These are phyloP conservation scores for Trypanosoma lewisi DNA, from an alignment of 208 protist genomes.

Conservation along the genomic window DNA sequence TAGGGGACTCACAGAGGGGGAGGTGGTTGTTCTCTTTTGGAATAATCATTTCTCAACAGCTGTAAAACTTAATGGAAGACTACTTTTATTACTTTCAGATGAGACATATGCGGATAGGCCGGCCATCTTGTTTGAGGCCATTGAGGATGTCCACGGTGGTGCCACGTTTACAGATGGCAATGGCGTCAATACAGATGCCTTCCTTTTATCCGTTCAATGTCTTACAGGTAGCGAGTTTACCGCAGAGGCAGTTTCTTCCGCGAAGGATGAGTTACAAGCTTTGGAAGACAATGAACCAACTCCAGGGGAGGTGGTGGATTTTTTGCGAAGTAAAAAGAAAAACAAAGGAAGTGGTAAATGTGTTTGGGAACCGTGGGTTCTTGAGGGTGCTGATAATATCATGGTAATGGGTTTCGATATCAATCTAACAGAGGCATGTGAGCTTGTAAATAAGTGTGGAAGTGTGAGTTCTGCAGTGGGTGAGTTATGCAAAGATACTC, in stretches of 20 bases:
- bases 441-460: slow-evolving; percentile 17
- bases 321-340: slow-evolving; percentile 3
- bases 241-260: slow-evolving; percentile 20
- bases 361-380: slow-evolving; percentile 13
- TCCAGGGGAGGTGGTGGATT: slow-evolving; percentile 19
- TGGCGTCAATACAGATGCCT: slow-evolving; percentile 29
- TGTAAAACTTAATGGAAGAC: slow-evolving; percentile 30
- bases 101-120: slow-evolving; percentile 44
- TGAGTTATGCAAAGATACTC: slow-evolving; percentile 11
- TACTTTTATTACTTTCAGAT: slow-evolving; percentile 39
- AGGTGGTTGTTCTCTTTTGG: slow-evolving; percentile 54
- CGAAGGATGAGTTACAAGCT: slow-evolving; percentile 5
- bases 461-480: slow-evolving; percentile 21
- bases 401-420: slow-evolving; percentile 26
- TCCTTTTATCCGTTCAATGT: slow-evolving; percentile 29
- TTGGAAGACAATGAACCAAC: slow-evolving; percentile 5
- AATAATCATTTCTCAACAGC: slow-evolving; percentile 56
- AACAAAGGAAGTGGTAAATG: slow-evolving; percentile 1
- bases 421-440: slow-evolving; percentile 12
- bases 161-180: slow-evolving; percentile 39
- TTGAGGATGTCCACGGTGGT: slow-evolving; percentile 26
- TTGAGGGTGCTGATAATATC: slow-evolving; percentile 12
- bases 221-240: slow-evolving; percentile 35
- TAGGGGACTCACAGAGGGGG: slow-evolving; percentile 23
- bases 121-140: slow-evolving; percentile 35